Base-by-base conservation (phyloP, 202 grass and related monocot species). In the Panicum hallii region DNA sequence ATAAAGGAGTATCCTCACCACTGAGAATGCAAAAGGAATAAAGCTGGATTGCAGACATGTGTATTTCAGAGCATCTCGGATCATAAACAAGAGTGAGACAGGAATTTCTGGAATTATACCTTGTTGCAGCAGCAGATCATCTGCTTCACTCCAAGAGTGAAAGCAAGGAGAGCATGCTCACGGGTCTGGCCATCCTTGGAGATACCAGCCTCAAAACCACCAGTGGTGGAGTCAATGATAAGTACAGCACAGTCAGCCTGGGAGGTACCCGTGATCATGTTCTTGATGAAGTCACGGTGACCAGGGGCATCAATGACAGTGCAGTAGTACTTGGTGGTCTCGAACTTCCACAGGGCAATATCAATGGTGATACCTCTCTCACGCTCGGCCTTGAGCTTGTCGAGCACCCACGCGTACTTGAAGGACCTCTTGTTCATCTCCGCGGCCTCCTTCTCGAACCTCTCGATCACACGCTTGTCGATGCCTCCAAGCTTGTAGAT, bases 401-500 rank as follows among this genome's bases (percentile, higher is more conserved):
- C 73, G 0, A 75, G 73, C 73, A 75, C 73, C 73, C 73, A 75
- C 5, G 53, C 73, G 1, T 75, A 75, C 52, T 75, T 75, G 73
- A 75, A 75, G 17, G 73, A 75, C 36, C 73, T 4, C 71, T 71
- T 71, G 43, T 71, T 71, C 68, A 71, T 71, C 12, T 71, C 68
- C 0, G 68, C 74, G 0, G 74, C 74, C 38, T 77, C 90, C 68
- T 92, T 92, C 78, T 92, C 90, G 0, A 92, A 92, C 26, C 87
- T 82, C 87, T 92, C 90, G 79, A 92, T 92, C 63, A 92, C 90
- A 92, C 90, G 87, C 87, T 92, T 92, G 87, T 92, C 87, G 36
- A 92, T 92, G 45, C 90, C 90, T 15, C 90, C 90, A 63, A 92
- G 87, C 87, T 92, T 92, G 80, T 92, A 92, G 70, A 92, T 92